Percentiles rank a stretch among this genome's conserved stretches.
These are phyloP conservation scores for Aspergillus nomiae DNA, from an alignment of 2,329 filamentous ascomycete species.

Conservation along the genomic window DNA sequence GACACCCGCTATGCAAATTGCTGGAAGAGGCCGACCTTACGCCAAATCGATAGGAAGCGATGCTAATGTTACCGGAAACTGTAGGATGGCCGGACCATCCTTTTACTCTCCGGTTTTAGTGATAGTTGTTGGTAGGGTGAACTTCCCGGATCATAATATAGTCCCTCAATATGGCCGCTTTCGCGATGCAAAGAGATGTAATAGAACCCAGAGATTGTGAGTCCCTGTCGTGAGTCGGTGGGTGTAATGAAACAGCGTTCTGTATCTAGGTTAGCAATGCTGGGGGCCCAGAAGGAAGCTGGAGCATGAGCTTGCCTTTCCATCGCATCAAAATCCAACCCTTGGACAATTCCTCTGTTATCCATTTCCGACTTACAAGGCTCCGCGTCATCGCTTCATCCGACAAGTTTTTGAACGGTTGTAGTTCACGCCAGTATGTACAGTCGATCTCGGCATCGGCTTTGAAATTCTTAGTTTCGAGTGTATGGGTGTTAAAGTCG, in stretches of 20 bases:
- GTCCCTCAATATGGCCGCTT: conserved; percentile 49
- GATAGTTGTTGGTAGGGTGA: conserved; percentile 52
- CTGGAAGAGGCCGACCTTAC: neutral
- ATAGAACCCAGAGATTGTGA: conserved; percentile 55
- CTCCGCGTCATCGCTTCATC: conserved; percentile 48
- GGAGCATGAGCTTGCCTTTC: conserved; percentile 44
- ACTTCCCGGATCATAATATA: conserved; percentile 54
- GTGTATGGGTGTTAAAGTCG: conserved; percentile 57
- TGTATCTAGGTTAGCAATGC: conserved; percentile 24
- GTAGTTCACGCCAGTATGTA: conserved; percentile 52
- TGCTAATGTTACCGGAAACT: conserved; percentile 36
- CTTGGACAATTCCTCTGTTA: conserved; percentile 42
- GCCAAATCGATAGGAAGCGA: neutral
- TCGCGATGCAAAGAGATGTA: conserved; percentile 51
- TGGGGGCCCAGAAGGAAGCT: neutral
- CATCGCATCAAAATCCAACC: conserved; percentile 55
- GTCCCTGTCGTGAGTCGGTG: conserved; percentile 47
- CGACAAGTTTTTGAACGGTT: conserved; percentile 49
- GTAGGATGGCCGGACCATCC: conserved; percentile 46
- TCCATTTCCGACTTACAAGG: conserved; percentile 48
- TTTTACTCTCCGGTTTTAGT: conserved; percentile 42
- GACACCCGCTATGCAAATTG: conserved; percentile 21
- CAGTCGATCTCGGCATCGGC: conserved; percentile 49
- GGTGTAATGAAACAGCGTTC: conserved; percentile 53
- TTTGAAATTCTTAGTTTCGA: conserved; percentile 52